These are phyloP conservation scores for Neofusicoccum laricinum DNA, from an alignment of 2,329 filamentous ascomycete genomes.

Conservation along the genomic window DNA sequence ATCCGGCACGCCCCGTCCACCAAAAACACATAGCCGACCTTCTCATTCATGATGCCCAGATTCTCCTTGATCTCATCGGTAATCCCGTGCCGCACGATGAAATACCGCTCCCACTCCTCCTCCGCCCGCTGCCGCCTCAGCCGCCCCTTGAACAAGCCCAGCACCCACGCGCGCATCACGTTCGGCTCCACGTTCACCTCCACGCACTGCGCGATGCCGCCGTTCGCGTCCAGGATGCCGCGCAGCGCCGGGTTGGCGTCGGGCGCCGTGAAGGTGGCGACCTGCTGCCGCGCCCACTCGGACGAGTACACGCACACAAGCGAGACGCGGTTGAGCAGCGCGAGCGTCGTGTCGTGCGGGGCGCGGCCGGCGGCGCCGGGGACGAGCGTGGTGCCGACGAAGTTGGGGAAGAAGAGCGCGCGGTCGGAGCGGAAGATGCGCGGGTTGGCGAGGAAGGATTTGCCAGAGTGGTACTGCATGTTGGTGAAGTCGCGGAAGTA, in stretches of 20 bases:
- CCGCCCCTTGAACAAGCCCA: conserved; percentile 52
- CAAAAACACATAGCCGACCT: conserved; percentile 91
- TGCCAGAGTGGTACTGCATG: conserved; percentile 74
- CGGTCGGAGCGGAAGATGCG: conserved; percentile 79
- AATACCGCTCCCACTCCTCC: conserved; percentile 57
- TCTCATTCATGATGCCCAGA: conserved; percentile 75
- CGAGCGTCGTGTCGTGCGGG: conserved; percentile 67
- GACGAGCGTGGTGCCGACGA: conserved; percentile 73
- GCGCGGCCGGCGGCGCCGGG: conserved; percentile 52
- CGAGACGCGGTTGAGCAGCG: conserved; percentile 69
- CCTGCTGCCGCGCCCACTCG: conserved; percentile 82
- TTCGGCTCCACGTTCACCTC: conserved; percentile 89
- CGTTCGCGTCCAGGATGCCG: conserved; percentile 54
- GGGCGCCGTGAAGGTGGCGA: conserved; percentile 62
- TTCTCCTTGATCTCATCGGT: conserved; percentile 56
- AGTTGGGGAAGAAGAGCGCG: conserved; percentile 90
- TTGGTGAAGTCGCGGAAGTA: conserved; percentile 97
- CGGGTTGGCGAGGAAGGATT: conserved; percentile 83
- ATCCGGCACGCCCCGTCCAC: conserved; percentile 85
- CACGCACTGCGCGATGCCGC: conserved; percentile 67
- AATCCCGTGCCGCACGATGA: conserved; percentile 58
- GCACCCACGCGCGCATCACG: conserved; percentile 57
- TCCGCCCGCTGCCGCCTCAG: conserved; percentile 47
- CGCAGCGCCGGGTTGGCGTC: conserved; percentile 69
- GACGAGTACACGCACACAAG: conserved; percentile 80